A percentile compares a stretch with the other conserved stretches of the same genome.
These are phyloP conservation scores for Candida labiduridarum DNA, from an alignment of 1,139 yeast genomes.

Conservation along the genomic window DNA sequence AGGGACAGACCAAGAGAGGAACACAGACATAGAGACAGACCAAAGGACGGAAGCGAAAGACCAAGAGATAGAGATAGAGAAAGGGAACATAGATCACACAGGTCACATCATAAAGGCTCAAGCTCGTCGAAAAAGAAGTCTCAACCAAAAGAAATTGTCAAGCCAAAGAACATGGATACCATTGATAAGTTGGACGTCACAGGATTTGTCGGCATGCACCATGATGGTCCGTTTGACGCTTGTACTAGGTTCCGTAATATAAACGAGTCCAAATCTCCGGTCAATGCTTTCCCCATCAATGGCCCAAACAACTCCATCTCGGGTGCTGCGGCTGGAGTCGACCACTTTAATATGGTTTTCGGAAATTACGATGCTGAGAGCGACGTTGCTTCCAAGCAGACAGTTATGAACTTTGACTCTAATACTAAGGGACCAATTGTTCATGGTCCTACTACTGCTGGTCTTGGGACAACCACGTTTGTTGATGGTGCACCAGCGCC, in stretches of 20 bases:
- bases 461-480: conserved; percentile 90
- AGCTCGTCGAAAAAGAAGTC: conserved; percentile 2
- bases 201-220: conserved; percentile 96
- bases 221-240: conserved; percentile 98
- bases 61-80: conserved; percentile 1
- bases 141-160: conserved; percentile 29
- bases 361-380: conserved; percentile 45
- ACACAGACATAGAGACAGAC: conserved; percentile 3
- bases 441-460: conserved; percentile 84
- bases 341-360: conserved; percentile 62
- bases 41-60: neutral
- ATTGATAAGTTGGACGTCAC: conserved; percentile 95
- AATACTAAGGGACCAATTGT: conserved; percentile 67
- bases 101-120: neutral
- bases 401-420: conserved; percentile 72
- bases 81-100: neutral
- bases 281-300: conserved; percentile 90
- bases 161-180: conserved; percentile 74
- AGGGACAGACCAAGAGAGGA: conserved; percentile 5
- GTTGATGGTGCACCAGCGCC: conserved; percentile 97
- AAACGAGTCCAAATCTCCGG: conserved; percentile 81
- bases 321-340: conserved; percentile 56
- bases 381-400: conserved; percentile 47
- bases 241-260: conserved; percentile 96
- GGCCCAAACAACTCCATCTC: conserved; percentile 90